Evolutionary conservation across 2,329 filamentous ascomycete species (phyloP).

Genomic region (Fusarium keratoplasticum): DNA sequence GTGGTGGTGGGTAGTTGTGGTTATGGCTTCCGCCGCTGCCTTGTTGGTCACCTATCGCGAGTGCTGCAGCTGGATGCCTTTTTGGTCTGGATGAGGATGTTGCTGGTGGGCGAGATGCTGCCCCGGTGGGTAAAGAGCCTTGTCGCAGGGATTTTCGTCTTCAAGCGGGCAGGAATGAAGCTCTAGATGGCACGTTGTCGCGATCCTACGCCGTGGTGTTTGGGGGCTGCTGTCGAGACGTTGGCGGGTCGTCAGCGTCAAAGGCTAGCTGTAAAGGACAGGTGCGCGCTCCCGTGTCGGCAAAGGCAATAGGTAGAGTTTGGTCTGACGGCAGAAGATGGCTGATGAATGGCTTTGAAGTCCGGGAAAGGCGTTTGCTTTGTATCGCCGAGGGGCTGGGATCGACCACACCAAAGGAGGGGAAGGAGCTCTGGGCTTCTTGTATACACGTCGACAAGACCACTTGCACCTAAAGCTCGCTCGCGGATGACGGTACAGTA

Average conservation of each 20-base stretch:
- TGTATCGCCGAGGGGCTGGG: neutral
- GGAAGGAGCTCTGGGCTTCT: neutral
- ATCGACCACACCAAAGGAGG: neutral
- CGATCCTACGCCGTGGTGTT: neutral
- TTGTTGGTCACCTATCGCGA: neutral
- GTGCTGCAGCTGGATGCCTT: neutral
- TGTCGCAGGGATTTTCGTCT: neutral
- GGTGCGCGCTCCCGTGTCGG: neutral
- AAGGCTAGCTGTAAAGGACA: neutral
- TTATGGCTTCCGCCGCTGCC: neutral
- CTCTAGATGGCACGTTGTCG: neutral
- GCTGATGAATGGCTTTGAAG: conserved; percentile 1
- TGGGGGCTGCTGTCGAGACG: neutral
- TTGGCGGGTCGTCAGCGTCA: neutral
- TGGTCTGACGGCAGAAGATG: neutral
- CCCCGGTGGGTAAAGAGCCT: neutral
- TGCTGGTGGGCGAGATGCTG: neutral
- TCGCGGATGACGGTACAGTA: neutral
- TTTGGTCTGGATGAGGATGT: neutral
- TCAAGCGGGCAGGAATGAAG: neutral
- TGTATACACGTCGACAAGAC: neutral
- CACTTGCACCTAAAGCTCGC: neutral
- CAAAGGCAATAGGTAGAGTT: neutral
- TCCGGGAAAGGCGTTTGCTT: neutral
- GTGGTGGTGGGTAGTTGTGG: neutral